These are phyloP conservation scores for Xylaria curta DNA, from an alignment of 495 filamentous ascomycete species.

Conservation along the genomic window DNA sequence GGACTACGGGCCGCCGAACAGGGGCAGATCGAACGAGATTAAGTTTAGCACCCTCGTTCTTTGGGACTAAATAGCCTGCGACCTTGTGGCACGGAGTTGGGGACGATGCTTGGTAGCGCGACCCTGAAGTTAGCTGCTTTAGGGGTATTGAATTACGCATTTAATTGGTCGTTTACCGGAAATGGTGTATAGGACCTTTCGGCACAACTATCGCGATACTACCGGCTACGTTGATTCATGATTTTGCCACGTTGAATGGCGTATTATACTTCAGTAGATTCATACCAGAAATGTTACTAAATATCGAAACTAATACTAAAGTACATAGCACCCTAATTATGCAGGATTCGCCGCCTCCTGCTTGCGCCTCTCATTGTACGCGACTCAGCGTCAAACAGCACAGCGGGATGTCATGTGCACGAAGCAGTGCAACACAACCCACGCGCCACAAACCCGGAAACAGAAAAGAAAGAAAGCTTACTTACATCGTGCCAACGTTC, in stretches of 20 bases:
- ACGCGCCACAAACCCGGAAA: background rate
- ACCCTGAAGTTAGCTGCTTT: background rate
- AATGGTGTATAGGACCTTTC: background rate
- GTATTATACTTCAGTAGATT: background rate
- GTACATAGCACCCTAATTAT: background rate
- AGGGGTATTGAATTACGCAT: background rate
- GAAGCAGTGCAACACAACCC: background rate
- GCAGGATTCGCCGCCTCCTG: background rate
- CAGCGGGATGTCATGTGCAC: background rate
- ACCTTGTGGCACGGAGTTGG: background rate
- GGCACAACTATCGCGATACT: background rate
- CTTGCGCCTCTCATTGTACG: background rate
- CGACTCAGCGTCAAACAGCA: background rate
- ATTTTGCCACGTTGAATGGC: background rate
- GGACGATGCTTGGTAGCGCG: background rate
- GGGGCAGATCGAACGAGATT: background rate
- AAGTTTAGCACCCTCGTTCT: background rate
- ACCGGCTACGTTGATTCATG: background rate
- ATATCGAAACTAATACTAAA: background rate
- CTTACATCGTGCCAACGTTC: constrained; percentile 45
- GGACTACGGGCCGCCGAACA: background rate
- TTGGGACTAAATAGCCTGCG: background rate
- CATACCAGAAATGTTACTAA: background rate
- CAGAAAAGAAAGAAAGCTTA: background rate
- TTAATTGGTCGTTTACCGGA: background rate